Base-by-base conservation (phyloP, 257 asterid genomes). In the Mentha longifolia region DNA sequence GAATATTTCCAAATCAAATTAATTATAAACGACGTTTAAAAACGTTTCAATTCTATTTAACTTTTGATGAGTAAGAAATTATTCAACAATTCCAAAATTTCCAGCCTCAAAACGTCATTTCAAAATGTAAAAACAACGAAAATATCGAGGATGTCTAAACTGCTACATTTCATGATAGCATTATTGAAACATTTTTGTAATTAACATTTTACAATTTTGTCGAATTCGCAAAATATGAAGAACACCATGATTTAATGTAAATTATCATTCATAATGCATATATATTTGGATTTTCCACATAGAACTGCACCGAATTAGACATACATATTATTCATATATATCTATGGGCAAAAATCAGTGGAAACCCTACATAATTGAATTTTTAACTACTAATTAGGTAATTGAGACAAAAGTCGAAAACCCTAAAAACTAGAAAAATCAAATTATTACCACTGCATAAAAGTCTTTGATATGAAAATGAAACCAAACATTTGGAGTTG, bases 371-470 rank as follows among this genome's bases (percentile, higher is more conserved):
- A 52, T 52, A 54, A 5, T 12, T 56, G 37, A 28, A 56, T 56
- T 56, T 12, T 35, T 35, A 54, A 37, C 7, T 8, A 11, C 30
- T 52, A 59, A 50, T 14, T 51, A 59, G 30, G 6, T 8, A 46
- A 49, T 17, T 35, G 20, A 60, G 28, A 7, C 57, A 28, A 64
- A 47, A 61, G 43, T 60, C 22, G 4, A 35, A 50, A 50, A 67
- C 71, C 73, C 75, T 68, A 51, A 49, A 14, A 49, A 14, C n/a
- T 45, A 45, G n/a, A 62, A 7, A 12, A 33, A 73, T 4, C 9
- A 33, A 55, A 68, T 46, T 41, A 68, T 64, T 67, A 20, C 20
- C 22, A 49, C 60, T 15, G 10, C 30, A 31, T 46, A 42, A 13
- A 76, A 45, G 25, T 22, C 25, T 22, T 22, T 22, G 25, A 22